Conservation (phyloP, 1,284 basidiomycete species). For the Tilletia horrida region DNA sequence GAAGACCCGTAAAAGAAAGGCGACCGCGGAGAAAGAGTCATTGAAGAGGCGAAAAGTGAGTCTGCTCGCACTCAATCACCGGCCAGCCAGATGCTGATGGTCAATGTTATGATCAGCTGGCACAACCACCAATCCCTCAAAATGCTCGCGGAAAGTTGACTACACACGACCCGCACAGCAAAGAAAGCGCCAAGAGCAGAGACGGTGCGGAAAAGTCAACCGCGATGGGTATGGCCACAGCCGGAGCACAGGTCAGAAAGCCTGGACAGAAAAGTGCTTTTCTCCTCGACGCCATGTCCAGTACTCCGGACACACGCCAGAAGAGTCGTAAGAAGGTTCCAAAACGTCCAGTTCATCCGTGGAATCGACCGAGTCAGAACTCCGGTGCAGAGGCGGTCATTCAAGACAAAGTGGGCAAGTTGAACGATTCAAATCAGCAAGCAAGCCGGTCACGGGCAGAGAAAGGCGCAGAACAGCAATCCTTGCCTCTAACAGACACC, state of each 20-base stretch:
- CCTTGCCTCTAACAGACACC: too few species aligned
- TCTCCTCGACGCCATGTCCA: neutral
- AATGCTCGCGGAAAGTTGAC: too few species aligned
- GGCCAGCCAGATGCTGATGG: neutral
- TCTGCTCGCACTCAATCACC: neutral
- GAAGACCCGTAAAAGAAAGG: neutral
- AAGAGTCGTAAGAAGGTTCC: neutral
- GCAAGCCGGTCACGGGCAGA: neutral
- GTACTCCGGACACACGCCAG: neutral
- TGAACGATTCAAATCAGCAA: neutral
- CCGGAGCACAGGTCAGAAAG: too few species aligned
- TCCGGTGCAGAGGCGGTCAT: neutral
- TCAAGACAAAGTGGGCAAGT: neutral
- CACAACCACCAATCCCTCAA: neutral
- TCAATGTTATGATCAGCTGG: too few species aligned
- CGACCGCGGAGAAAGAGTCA: neutral
- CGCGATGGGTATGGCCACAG: too few species aligned
- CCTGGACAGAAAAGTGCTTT: neutral
- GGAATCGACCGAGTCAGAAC: slow-evolving; percentile 8
- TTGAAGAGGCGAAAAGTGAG: slow-evolving; percentile 1
- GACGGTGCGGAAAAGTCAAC: too few species aligned
- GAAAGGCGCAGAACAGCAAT: neutral
- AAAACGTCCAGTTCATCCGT: neutral
- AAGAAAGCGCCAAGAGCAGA: too few species aligned
- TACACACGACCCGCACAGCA: too few species aligned